A percentile compares a stretch with the other conserved stretches of the same genome.
phyloP scores from a whole-genome alignment of 805 yeast species.

The Candida silvatica region DNA sequence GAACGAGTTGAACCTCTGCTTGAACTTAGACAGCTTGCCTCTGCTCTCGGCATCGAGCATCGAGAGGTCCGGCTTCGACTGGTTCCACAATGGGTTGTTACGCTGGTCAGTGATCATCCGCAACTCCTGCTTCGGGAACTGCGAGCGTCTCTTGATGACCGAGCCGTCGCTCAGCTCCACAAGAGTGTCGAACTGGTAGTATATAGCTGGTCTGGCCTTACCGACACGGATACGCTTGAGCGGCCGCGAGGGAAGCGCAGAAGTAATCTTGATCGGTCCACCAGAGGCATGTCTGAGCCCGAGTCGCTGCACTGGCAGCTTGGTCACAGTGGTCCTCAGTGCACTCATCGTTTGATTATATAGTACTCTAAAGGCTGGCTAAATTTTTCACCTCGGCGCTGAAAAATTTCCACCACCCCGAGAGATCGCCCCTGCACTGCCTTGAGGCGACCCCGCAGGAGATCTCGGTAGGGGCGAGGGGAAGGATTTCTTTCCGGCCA shows the following conservation, averaged over 20 bases:
- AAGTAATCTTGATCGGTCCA: conserved; percentile 21
- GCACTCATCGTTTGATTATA: not conserved
- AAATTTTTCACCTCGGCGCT: not conserved
- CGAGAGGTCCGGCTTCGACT: conserved; percentile 67
- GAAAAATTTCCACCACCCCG: too few relatives aligned
- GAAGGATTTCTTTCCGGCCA: too few relatives aligned
- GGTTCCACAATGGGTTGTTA: conserved; percentile 83
- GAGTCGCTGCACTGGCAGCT: not conserved
- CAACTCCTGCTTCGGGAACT: conserved; percentile 80
- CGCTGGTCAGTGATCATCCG: conserved; percentile 85
- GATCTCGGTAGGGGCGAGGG: too few relatives aligned
- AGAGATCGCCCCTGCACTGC: too few relatives aligned
- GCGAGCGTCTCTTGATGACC: conserved; percentile 73
- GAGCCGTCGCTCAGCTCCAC: conserved; percentile 96
- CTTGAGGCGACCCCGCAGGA: too few relatives aligned
- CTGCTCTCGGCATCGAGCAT: conserved; percentile 75
- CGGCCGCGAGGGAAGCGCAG: conserved; percentile 40
- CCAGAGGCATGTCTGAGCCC: conserved; percentile 16
- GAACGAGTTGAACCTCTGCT: conserved; percentile 52
- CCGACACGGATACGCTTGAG: conserved; percentile 65
- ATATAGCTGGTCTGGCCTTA: conserved; percentile 88
- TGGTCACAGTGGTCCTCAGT: not conserved
- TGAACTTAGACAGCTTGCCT: conserved; percentile 72
- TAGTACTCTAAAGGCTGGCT: not conserved
- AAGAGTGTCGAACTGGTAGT: conserved; percentile 77